Evolutionary conservation across 2,329 filamentous ascomycete species (phyloP), one percentile per base, ranked within the genome.

Genomic region (Fusarium sp.): DNA sequence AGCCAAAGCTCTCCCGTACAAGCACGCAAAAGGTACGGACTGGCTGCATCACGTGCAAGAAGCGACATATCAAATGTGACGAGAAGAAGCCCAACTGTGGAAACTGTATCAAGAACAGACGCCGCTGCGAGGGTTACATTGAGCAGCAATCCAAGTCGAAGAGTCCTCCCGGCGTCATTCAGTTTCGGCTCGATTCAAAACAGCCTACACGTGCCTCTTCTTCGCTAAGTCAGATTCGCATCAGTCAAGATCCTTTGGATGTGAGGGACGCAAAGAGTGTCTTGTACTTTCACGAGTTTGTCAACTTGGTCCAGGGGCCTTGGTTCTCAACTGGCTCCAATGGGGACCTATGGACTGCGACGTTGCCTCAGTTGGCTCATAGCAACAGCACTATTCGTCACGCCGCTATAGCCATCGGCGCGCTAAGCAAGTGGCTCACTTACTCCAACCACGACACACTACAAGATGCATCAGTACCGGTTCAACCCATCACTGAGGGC

Each of bases 341-440:
- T 8, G 60, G 69, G 20, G 74, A 77, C 14, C 42, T 82, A 10
- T 82, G 81, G 81, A 67, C 60, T 2, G 74, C 79, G 5, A 80
- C 73, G 1, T 29, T 82, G 18, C 81, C 81, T 0, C 81, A 83
- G 47, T 70, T 82, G 24, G 69, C 80, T 24, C 77, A 75, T 0
- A 73, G 58, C 13, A 80, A 78, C 64, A 45, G 24, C 6, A 72
- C 77, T 1, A 76, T 82, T 20, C 80, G 80, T 8, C 74, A 78
- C 45, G 81, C 80, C 2, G 81, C 81, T 2, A 79, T 80, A 50
- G 80, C 71, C 11, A 80, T 82, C 8, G 81, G 81, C 0, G 81
- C 81, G 0, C 27, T 78, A 27, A 78, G 74, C 16, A 67, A 38
- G 10, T 78, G 73, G 74, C 37, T 67, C 16, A 24, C 34, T 5